Conservation (phyloP, 306 rosid genomes). For the Lathyrus oleraceus region DNA sequence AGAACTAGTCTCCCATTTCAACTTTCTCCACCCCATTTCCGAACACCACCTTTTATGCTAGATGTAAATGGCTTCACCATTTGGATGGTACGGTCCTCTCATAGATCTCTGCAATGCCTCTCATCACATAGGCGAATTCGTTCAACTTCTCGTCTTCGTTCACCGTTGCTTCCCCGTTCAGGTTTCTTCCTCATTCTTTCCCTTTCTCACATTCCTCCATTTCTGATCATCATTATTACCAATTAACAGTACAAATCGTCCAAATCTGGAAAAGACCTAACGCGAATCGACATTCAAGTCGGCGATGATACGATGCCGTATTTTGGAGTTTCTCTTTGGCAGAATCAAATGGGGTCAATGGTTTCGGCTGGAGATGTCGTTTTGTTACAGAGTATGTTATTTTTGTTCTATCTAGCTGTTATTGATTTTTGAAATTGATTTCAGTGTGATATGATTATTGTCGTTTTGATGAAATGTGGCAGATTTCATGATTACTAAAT, state of each 20-base stretch:
- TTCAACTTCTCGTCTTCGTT: constrained; percentile 77
- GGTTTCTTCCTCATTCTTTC: constrained; percentile 40
- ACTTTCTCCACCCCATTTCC: too few species aligned
- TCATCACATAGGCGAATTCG: constrained; percentile 64
- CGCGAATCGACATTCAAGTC: constrained; percentile 69
- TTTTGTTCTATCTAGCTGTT: not conserved
- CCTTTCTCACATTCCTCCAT: not conserved
- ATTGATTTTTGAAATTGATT: constrained; percentile 1
- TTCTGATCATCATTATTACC: constrained; percentile 1
- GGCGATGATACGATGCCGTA: constrained; percentile 76
- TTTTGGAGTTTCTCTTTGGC: constrained; percentile 74
- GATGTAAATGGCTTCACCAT: constrained; percentile 44
- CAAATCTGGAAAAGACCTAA: constrained; percentile 50
- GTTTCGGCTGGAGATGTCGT: constrained; percentile 58
- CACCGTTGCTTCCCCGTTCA: constrained; percentile 64
- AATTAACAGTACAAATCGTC: constrained; percentile 54
- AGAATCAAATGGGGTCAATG: constrained; percentile 53
- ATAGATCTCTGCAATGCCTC: constrained; percentile 60
- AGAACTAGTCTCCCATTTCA: too few species aligned
- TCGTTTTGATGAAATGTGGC: constrained; percentile 21
- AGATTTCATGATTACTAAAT: constrained; percentile 74
- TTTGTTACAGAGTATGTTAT: constrained; percentile 56
- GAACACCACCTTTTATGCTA: too few species aligned
- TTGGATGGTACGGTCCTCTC: constrained; percentile 93
- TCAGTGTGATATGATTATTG: not conserved